Conservation (phyloP, 176 grass and related monocot genomes). For the Bromus sterilis region DNA sequence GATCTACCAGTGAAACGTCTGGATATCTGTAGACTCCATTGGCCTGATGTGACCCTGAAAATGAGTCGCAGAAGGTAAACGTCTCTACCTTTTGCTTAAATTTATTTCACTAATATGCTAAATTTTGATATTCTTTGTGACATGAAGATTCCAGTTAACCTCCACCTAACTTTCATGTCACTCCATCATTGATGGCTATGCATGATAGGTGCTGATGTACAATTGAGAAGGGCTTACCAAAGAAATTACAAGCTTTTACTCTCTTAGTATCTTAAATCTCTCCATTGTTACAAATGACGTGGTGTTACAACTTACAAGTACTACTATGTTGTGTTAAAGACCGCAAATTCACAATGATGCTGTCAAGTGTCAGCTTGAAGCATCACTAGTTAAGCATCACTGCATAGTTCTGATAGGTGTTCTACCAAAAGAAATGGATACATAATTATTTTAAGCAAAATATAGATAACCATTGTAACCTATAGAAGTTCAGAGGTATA, state of each 20-base stretch:
- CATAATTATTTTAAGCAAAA: neutral
- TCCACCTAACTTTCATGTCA: too few relatives aligned
- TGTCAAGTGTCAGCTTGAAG: neutral
- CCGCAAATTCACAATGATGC: neutral
- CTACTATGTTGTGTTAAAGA: neutral
- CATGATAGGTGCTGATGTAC: too few relatives aligned
- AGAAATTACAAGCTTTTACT: neutral
- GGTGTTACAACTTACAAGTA: neutral
- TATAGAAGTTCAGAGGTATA: neutral
- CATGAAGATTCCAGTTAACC: too few relatives aligned
- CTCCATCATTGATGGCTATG: too few relatives aligned
- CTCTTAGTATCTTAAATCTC: neutral
- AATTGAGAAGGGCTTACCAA: too few relatives aligned
- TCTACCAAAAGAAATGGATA: neutral
- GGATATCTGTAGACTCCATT: neutral
- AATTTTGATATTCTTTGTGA: neutral
- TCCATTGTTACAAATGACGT: neutral
- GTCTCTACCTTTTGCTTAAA: neutral
- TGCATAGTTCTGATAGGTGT: neutral
- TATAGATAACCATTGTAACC: neutral
- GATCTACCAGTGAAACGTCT: too few relatives aligned
- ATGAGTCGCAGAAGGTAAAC: neutral
- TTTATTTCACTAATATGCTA: neutral
- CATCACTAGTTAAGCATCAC: too few relatives aligned
- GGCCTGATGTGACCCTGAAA: neutral